These are phyloP conservation scores for Schwanniomyces polymorphus DNA, from an alignment of 805 yeast species.

Conservation along the genomic window DNA sequence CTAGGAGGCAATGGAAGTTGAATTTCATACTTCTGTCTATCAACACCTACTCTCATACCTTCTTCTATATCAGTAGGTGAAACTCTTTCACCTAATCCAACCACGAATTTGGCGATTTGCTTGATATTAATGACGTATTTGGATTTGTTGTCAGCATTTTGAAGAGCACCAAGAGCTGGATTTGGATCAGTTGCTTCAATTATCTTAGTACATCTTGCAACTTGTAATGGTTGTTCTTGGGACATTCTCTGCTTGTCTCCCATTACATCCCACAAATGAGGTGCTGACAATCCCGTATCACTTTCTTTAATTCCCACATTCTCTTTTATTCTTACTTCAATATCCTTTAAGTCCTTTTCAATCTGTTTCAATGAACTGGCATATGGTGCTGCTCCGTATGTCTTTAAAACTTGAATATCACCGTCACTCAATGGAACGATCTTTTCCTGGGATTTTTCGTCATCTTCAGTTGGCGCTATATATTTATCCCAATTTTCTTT, in stretches of 20 bases:
- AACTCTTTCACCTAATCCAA: constrained; percentile 93
- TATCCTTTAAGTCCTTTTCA: constrained; percentile 81
- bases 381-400: constrained; percentile 98
- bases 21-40: constrained; percentile 93
- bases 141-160: constrained; percentile 77
- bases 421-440: constrained; percentile 90
- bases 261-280: constrained; percentile 95
- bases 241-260: constrained; percentile 93
- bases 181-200: constrained; percentile 57
- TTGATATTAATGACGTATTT: constrained; percentile 95
- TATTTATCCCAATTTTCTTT: constrained; percentile 99
- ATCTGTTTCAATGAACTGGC: constrained; percentile 75
- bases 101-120: constrained; percentile 98
- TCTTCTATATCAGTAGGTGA: constrained; percentile 99
- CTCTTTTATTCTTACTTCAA: constrained; percentile 88
- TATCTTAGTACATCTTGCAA: constrained; percentile 97
- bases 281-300: constrained; percentile 97
- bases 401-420: constrained; percentile 94
- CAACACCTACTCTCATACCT: constrained; percentile 99
- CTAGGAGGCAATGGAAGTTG: constrained; percentile 97
- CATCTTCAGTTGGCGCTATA: constrained; percentile 79
- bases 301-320: constrained; percentile 92
- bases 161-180: constrained; percentile 31
- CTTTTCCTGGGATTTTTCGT: constrained; percentile 63
- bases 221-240: constrained; percentile 95